Base-by-base conservation (phyloP, 108 stramenopile species). In the Seminavis robusta region DNA sequence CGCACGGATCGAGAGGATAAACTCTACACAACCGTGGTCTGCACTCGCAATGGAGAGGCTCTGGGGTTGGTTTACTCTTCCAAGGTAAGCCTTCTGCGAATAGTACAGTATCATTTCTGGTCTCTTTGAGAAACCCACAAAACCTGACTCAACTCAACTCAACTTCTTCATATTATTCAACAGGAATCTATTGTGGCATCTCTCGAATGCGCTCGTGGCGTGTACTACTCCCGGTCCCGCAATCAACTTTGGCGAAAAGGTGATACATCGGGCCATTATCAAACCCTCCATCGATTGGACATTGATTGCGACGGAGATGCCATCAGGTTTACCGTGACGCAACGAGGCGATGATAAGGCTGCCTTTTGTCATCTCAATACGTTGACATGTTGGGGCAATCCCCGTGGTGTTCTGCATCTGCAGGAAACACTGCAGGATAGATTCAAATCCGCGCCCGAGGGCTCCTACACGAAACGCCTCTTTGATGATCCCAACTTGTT, bases 241-340 rank as follows among this genome's bases (percentile, higher is more conserved):
- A 59, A 76, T n/a, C 69, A 75, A 13, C 67, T 97, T 0, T 97
- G 96, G 96, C 76, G 92, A 37, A 97, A 97, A 68, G 98, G 96
- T 1, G 95, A 97, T 50, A 94, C 90, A 0, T 88, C 88, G 38
- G 98, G 96, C n/a, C 84, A 89, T 63, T 75, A 71, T 31, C 98
- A 98, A 78, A 86, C 77, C 21, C 76, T 98, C 15, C 86, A 92
- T 39, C 69, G 85, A 3, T 47, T 95, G 32, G 88, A 90, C 49
- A 61, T 93, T 2, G 98, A 98, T 67, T 98, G 96, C 52, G 96
- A 98, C 60, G 84, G 88, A 6, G 98, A 98, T 71, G 98, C 98
- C 5, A 40, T 98, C 19, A 77, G 94, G 6, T 94, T 94, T 56
- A 82, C 75, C 29, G 98, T 98, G 34, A 87, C 80, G 21, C 98